Evolutionary conservation across 2,329 filamentous ascomycete species (phyloP).

Genomic region (Fusarium brachygibbosum): DNA sequence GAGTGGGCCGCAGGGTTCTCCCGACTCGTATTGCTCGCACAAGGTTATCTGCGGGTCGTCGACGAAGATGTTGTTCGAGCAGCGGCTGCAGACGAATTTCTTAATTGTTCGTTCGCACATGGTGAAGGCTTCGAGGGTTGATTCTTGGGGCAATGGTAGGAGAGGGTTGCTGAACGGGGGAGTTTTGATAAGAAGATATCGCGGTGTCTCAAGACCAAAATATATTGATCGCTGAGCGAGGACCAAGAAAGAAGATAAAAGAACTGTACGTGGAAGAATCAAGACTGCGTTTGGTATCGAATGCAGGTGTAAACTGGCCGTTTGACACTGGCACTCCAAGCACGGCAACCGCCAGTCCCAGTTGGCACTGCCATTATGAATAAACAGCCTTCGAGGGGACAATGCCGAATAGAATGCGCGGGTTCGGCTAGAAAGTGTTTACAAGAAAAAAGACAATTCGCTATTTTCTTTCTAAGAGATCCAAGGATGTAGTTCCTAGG

Average conservation of each 20-base stretch:
- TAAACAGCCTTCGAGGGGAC: neutral
- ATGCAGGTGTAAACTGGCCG: neutral
- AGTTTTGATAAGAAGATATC: neutral
- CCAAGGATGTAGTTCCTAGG: too few species aligned
- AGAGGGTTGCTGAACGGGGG: too few species aligned
- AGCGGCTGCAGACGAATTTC: neutral
- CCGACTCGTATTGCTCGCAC: neutral
- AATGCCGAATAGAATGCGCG: too few species aligned
- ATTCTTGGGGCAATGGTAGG: neutral
- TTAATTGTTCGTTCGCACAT: constrained; percentile 1
- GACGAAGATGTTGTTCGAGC: neutral
- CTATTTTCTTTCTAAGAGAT: too few species aligned
- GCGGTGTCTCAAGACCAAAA: neutral
- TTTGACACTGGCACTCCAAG: neutral
- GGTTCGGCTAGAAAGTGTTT: too few species aligned
- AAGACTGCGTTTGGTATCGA: neutral
- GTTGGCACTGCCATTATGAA: neutral
- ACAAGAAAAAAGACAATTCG: too few species aligned
- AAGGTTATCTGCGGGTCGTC: neutral
- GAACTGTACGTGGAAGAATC: neutral
- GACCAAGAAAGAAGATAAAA: too few species aligned
- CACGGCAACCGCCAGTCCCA: neutral
- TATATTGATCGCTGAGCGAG: neutral
- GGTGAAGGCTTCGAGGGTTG: rapidly evolving
- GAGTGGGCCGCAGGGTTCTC: neutral